Evolutionary conservation across 2,329 filamentous ascomycete genomes (phyloP).

Genomic region (Penicillium corylophilum): DNA sequence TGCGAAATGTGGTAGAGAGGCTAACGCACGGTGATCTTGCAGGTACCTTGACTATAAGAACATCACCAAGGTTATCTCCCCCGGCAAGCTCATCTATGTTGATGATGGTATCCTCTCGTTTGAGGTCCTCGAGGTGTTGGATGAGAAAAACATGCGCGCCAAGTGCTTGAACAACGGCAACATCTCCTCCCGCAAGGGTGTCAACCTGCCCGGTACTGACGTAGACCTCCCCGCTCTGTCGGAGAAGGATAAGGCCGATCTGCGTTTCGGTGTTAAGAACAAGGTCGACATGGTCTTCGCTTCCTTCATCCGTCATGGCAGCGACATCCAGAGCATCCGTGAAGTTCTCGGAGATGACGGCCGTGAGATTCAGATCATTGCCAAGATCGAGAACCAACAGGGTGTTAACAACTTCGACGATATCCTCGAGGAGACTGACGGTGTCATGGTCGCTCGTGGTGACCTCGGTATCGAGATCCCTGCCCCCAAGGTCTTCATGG

Average conservation of each 20-base stretch:
- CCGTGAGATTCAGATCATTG: slow-evolving; percentile 97
- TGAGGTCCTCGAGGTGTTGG: slow-evolving; percentile 81
- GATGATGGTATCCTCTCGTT: slow-evolving; percentile 98
- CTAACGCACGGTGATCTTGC: slow-evolving; percentile 15
- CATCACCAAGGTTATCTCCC: slow-evolving; percentile 95
- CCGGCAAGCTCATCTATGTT: slow-evolving; percentile 93
- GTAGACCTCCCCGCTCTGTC: slow-evolving; percentile 96
- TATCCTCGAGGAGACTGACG: slow-evolving; percentile 92
- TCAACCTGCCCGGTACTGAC: slow-evolving; percentile 98
- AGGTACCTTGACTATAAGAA: slow-evolving; percentile 99
- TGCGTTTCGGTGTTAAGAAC: slow-evolving; percentile 97
- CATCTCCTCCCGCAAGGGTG: slow-evolving; percentile 98
- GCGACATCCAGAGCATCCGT: slow-evolving; percentile 91
- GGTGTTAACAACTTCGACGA: slow-evolving; percentile 99
- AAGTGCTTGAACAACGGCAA: slow-evolving; percentile 94
- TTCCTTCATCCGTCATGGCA: slow-evolving; percentile 92
- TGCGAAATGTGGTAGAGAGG: not conserved
- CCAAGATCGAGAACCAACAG: slow-evolving; percentile 99
- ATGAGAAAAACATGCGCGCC: slow-evolving; percentile 85
- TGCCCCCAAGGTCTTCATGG: slow-evolving; percentile 96
- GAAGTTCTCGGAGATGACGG: slow-evolving; percentile 86
- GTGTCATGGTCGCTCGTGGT: slow-evolving; percentile 99
- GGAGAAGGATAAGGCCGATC: slow-evolving; percentile 95
- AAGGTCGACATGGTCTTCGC: slow-evolving; percentile 98
- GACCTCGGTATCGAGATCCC: slow-evolving; percentile 98